phyloP scores from a whole-genome alignment of 2,329 filamentous ascomycete genomes.

The Sporothrix curviconia region DNA sequence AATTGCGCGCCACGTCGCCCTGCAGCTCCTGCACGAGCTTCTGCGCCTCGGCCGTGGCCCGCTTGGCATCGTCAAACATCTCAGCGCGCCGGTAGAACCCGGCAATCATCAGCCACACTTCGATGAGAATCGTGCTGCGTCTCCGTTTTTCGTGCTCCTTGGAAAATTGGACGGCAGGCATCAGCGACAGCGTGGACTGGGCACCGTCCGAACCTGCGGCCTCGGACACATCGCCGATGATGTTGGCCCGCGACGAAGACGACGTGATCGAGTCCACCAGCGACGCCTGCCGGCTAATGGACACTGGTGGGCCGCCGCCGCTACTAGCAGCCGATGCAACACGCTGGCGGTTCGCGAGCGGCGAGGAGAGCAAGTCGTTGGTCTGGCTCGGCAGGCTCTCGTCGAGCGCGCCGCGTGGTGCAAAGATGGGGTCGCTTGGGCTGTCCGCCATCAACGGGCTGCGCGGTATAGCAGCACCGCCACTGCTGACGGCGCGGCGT shows the following conservation, averaged over 20 bases:
- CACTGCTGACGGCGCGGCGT: conserved; percentile 39
- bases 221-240: not conserved
- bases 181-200: conserved; percentile 35
- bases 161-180: conserved; percentile 49
- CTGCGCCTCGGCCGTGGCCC: conserved; percentile 73
- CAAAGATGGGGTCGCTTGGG: conserved; percentile 45
- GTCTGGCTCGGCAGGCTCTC: conserved; percentile 26
- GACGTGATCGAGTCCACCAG: conserved; percentile 43
- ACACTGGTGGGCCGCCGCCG: conserved; percentile 28
- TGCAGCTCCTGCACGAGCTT: conserved; percentile 70
- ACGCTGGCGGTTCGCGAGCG: conserved; percentile 33
- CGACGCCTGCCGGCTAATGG: conserved; percentile 36
- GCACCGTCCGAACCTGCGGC: too few relatives aligned
- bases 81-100: conserved; percentile 78
- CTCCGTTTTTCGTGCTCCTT: conserved; percentile 46
- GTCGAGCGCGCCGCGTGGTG: conserved; percentile 42
- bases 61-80: conserved; percentile 72
- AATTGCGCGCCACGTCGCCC: conserved; percentile 54
- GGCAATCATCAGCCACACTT: conserved; percentile 85
- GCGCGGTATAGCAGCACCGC: conserved; percentile 30
- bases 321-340: conserved; percentile 32
- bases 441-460: conserved; percentile 33
- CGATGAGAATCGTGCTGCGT: conserved; percentile 54
- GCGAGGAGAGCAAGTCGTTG: conserved; percentile 39
- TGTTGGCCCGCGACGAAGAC: conserved; percentile 32